Conservation (phyloP, 2,329 filamentous ascomycete species). For the Paraconiothyrium sp. region DNA sequence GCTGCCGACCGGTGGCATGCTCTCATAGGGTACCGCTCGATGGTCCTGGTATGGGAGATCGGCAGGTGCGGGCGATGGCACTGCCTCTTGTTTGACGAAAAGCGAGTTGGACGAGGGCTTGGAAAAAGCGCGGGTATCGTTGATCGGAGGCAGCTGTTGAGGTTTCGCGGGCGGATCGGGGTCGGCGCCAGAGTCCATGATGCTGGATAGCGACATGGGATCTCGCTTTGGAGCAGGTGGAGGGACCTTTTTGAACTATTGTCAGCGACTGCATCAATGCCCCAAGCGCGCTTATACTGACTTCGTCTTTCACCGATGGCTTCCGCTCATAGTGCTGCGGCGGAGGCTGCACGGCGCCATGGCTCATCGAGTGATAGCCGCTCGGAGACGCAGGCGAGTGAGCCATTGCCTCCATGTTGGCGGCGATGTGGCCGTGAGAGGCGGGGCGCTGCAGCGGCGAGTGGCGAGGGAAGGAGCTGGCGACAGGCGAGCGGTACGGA, state of each 20-base stretch:
- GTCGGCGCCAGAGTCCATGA: slow-evolving; percentile 84
- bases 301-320: slow-evolving; percentile 49
- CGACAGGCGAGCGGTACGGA: slow-evolving; percentile 50
- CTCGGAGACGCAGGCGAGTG: slow-evolving; percentile 51
- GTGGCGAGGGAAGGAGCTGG: slow-evolving; percentile 44
- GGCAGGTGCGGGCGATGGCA: slow-evolving; percentile 41
- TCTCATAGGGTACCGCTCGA: slow-evolving; percentile 32
- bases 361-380: slow-evolving; percentile 43
- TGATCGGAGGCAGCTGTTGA: slow-evolving; percentile 49
- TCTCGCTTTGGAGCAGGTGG: slow-evolving; percentile 81
- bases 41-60: slow-evolving; percentile 33
- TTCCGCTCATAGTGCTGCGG: slow-evolving; percentile 40
- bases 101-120: slow-evolving; percentile 33
- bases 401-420: slow-evolving; percentile 47
- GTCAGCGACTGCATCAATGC: slow-evolving; percentile 27
- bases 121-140: slow-evolving; percentile 29
- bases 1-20: slow-evolving; percentile 33
- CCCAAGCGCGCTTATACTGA: slow-evolving; percentile 28
- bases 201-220: slow-evolving; percentile 96
- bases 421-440: slow-evolving; percentile 44
- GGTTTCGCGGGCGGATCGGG: slow-evolving; percentile 63
- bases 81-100: slow-evolving; percentile 48
- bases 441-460: slow-evolving; percentile 50
- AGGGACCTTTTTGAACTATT: slow-evolving; percentile 53
- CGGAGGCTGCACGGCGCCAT: slow-evolving; percentile 49